These are phyloP conservation scores for Heimioporus retisporus DNA, from an alignment of 1,284 basidiomycete species.

Conservation along the genomic window DNA sequence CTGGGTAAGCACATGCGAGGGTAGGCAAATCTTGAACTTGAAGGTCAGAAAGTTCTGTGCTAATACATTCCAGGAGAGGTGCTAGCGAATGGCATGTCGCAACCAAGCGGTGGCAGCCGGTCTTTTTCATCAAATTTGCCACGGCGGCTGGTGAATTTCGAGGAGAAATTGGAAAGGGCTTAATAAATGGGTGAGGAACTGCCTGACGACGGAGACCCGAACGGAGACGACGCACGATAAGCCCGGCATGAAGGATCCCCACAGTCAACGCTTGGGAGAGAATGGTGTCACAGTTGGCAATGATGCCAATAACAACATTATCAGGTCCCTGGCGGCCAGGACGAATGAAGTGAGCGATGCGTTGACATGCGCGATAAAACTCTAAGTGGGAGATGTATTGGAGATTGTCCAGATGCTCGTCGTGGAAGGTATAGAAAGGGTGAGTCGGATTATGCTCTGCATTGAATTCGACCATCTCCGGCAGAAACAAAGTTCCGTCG, in stretches of 20 bases:
- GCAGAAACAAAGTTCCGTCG: not conserved
- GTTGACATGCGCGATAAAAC: not conserved
- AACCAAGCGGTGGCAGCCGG: not conserved
- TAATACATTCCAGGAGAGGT: not conserved
- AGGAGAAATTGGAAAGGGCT: not conserved
- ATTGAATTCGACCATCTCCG: not conserved
- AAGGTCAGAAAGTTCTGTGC: not conserved
- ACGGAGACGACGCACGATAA: not conserved
- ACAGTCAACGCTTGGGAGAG: not conserved
- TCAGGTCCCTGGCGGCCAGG: not conserved
- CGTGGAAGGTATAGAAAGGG: not conserved
- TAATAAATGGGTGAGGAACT: too few relatives aligned
- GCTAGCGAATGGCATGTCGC: not conserved
- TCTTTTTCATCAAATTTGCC: too few relatives aligned
- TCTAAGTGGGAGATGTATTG: not conserved
- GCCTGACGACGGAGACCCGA: too few relatives aligned
- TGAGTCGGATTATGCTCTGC: not conserved
- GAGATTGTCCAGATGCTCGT: not conserved
- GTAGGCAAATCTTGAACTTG: not conserved
- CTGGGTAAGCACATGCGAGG: not conserved
- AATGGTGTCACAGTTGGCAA: not conserved
- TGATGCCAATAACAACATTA: not conserved
- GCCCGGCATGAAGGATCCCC: not conserved
- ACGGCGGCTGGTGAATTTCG: not conserved
- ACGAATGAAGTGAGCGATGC: not conserved